Evolutionary conservation across 1,284 basidiomycete species (phyloP), one percentile per base, ranked within the genome.

Genomic region (Cutaneotrichosporon spelunceum): DNA sequence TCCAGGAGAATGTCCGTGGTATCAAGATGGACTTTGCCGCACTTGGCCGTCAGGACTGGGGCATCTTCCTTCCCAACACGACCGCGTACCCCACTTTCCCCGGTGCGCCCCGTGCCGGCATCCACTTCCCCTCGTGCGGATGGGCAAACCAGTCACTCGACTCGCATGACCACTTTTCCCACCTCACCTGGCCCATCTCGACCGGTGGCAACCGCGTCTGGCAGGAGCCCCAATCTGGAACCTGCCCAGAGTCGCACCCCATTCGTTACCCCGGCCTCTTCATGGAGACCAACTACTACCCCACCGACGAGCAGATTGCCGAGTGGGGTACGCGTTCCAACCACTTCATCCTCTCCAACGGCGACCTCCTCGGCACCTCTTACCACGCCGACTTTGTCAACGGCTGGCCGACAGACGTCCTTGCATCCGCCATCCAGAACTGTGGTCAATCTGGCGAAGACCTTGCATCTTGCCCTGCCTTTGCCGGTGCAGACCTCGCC

Each of bases 111-210:
- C 26, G 27, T 9, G 14, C 30, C 29, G 30, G 34, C 1, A 69
- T 72, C 57, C 66, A 59, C 61, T 76, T 75, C 68, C 76, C 76
- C 16, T 71, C 68, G 55, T 76, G 74, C 52, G 75, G 75, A 9
- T 60, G 70, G 42, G 73, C 72, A 3, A 63, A 68, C 64, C 68
- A 69, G 24, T 52, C 61, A 26, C 57, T 71, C 29, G 68, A 72
- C 60, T 74, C 73, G 21, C 36, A 56, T 1, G 74, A 77, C 66
- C 73, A 78, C 71, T 67, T 70, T 56, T 74, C 71, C 1, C 78
- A 81, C 71, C 76, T 81, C 68, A 74, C 81, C 0, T 82, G 79
- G 70, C 80, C 82, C 66, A 45, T 54, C 52, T 14, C 16, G 42
- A 55, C 44, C 29, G 56, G 52, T 9, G 48, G 48, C 7, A 34